phyloP scores from a whole-genome alignment of 148 eudicot species.

The Euryodendron excelsum region DNA sequence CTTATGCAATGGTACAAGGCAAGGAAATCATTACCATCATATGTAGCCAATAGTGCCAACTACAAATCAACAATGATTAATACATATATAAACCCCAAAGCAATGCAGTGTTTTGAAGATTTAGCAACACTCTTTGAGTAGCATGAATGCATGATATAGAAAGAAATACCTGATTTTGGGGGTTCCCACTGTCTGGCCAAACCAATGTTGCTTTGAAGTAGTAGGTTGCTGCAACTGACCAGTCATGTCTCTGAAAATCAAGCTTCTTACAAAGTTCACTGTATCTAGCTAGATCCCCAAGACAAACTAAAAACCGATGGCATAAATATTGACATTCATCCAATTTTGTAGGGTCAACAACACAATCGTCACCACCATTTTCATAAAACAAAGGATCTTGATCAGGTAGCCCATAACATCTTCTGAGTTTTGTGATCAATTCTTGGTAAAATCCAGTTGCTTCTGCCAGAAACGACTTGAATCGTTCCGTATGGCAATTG shows the following conservation, averaged over 20 bases:
- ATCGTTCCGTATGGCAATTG: conserved; percentile 44
- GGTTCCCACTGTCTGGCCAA: conserved; percentile 91
- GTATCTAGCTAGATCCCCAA: conserved; percentile 91
- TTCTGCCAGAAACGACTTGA: conserved; percentile 66
- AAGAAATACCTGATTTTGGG: conserved; percentile 85
- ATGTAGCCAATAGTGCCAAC: conserved; percentile 90
- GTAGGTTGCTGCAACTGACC: conserved; percentile 73
- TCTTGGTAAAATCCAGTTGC: conserved; percentile 65
- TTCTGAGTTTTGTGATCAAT: conserved; percentile 57
- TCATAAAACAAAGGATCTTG: conserved; percentile 43
- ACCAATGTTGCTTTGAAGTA: conserved; percentile 68
- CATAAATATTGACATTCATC: conserved; percentile 54
- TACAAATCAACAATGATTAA: conserved; percentile 33
- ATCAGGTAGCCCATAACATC: conserved; percentile 44
- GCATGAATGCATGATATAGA: neutral
- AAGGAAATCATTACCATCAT: conserved; percentile 73
- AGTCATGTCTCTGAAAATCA: conserved; percentile 39
- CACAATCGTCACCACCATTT: conserved; percentile 22
- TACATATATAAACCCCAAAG: conserved; percentile 3
- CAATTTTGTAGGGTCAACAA: conserved; percentile 37
- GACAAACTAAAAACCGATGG: conserved; percentile 78
- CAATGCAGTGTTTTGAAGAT: neutral
- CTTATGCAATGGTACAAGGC: conserved; percentile 86
- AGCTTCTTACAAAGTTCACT: conserved; percentile 55
- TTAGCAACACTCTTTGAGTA: neutral